Percentiles rank a stretch among this genome's conserved stretches.
Conservation (phyloP, 2,329 filamentous ascomycete species). For the Trematosphaeria pertusa region DNA sequence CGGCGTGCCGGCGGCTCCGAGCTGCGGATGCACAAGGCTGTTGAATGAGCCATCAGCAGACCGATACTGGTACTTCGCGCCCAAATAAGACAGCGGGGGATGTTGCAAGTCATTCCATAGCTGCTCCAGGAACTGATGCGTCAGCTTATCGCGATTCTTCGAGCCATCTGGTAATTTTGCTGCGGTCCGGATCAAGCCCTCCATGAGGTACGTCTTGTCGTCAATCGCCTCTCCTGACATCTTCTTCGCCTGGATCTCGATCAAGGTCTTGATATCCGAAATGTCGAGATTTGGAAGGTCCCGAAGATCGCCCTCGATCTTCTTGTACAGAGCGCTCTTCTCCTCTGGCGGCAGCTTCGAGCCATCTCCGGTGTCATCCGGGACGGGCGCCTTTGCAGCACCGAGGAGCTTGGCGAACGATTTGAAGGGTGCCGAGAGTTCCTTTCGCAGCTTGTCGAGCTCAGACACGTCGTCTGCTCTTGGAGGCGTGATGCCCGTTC, state of each 20-base stretch:
- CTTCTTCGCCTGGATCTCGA: constrained; percentile 44
- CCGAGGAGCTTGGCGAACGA: constrained; percentile 35
- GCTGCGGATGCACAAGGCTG: constrained; percentile 67
- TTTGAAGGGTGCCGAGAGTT: constrained; percentile 38
- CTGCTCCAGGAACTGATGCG: constrained; percentile 53
- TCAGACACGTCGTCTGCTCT: constrained; percentile 40
- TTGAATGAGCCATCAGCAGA: constrained; percentile 59
- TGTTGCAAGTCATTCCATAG: constrained; percentile 58
- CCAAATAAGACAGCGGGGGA: constrained; percentile 55
- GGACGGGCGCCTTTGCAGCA: constrained; percentile 37
- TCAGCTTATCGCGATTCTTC: constrained; percentile 49
- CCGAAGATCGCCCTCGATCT: constrained; percentile 39
- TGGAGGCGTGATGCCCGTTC: constrained; percentile 37
- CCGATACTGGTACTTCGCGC: constrained; percentile 55
- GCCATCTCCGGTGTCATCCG: constrained; percentile 53
- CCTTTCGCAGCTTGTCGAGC: constrained; percentile 39
- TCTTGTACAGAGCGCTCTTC: constrained; percentile 38
- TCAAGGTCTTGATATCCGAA: constrained; percentile 46
- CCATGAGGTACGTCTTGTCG: constrained; percentile 69
- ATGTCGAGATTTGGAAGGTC: constrained; percentile 44
- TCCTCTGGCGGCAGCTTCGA: constrained; percentile 45
- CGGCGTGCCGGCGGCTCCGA: constrained; percentile 70
- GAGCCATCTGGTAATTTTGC: constrained; percentile 51
- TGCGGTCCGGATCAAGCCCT: constrained; percentile 60
- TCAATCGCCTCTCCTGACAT: constrained; percentile 62